Percentiles rank a stretch among this genome's conserved stretches.
Evolutionary conservation across 139 green algal genomes (phyloP).

Genomic region (Dunaliella sp.): DNA sequence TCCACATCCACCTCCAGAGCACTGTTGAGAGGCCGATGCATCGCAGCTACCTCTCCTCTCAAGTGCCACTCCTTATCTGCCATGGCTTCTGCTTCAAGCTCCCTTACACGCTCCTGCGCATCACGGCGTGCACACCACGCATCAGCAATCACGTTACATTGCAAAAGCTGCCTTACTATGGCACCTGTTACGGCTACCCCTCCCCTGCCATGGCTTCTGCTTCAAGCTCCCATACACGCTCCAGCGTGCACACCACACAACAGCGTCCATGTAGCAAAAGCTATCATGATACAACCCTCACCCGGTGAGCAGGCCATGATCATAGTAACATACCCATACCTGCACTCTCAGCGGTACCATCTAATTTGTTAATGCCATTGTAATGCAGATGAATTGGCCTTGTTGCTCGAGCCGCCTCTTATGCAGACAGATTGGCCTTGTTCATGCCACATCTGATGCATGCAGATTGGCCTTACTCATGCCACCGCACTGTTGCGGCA

Average conservation of each 20-base stretch:
- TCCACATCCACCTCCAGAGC: constrained; percentile 93
- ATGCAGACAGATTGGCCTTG: no score
- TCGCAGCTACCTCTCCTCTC: constrained; percentile 71
- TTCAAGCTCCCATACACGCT: constrained; percentile 74
- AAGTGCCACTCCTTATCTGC: constrained; percentile 81
- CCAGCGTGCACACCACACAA: no score
- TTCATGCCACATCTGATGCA: no score
- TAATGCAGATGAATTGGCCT: constrained; percentile 1
- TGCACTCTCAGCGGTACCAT: background rate
- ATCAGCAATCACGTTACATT: no score
- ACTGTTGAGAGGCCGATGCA: constrained; percentile 80
- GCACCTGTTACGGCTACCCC: constrained; percentile 54
- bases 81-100: constrained; percentile 74
- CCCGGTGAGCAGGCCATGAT: background rate
- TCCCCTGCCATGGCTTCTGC: constrained; percentile 66
- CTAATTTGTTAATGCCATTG: background rate
- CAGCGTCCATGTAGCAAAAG: no score
- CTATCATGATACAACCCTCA: background rate
- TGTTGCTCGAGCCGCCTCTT: no score
- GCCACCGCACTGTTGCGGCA: no score
- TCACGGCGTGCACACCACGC: no score
- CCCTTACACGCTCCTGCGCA: constrained; percentile 59
- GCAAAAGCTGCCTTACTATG: background rate
- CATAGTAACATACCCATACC: background rate
- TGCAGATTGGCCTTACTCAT: no score